Evolutionary conservation across 2,329 filamentous ascomycete species (phyloP), one percentile per base, ranked within the genome.

Genomic region (Fusarium coicis): DNA sequence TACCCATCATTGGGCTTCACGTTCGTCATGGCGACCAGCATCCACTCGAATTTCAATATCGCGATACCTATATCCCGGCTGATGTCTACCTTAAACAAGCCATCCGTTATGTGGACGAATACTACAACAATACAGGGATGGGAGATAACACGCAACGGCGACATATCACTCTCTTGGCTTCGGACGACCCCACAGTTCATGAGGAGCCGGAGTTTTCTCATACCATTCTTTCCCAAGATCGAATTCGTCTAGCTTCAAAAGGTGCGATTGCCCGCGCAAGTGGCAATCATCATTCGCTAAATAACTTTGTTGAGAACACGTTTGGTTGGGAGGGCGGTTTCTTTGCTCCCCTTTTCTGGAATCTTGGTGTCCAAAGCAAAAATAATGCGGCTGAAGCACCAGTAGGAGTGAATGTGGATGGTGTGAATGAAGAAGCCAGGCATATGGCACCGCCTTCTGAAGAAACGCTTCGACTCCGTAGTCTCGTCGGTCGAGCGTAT

Each of bases 261-360:
- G 80, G 84, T 34, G 82, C 83, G 28, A 80, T 84, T 40, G 77
- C 84, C 76, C 81, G 81, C 72, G 82, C 79, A 65, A 81, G 80
- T 47, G 79, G 81, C 7, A 83, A 89, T 68, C 82, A 82, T 30
- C 82, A 83, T 16, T 84, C 87, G 11, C 89, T 92, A 79, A 87
- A 87, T 73, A 89, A 88, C 75, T 93, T 93, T 79, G 87, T 93
- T 40, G 93, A 95, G 66, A 92, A 95, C 78, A 89, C 91, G 4
- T 91, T 93, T 44, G 94, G 94, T 36, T 97, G 94, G 94, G 94
- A 97, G 80, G 94, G 94, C 23, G 94, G 94, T 3, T 97, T 97
- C 85, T 97, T 93, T 82, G 88, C 89, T 19, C 88, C 90, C 76
- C 91, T 96, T 82, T 97, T 97, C 82, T 95, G 93, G 90, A 92